A percentile compares a stretch with the other conserved stretches of the same genome.
Conservation (phyloP, 805 yeast genomes). For the Lachancea waltii region DNA sequence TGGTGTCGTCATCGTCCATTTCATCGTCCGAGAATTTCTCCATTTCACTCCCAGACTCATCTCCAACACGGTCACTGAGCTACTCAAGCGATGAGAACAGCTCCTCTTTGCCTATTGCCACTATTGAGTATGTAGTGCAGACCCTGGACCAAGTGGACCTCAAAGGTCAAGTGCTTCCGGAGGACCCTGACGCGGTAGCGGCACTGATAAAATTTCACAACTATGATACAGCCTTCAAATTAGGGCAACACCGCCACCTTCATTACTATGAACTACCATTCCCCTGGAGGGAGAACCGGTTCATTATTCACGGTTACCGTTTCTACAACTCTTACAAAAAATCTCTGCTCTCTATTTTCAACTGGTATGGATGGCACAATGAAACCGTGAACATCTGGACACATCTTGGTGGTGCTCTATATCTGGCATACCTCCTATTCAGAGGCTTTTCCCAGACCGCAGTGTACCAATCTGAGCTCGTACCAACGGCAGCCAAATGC, state of each 20-base stretch:
- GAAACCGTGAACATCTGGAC: constrained; percentile 94
- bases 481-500: constrained; percentile 27
- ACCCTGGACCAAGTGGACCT: constrained; percentile 9
- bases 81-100: background rate
- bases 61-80: background rate
- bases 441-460: constrained; percentile 58
- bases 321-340: constrained; percentile 59
- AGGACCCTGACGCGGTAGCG: constrained; percentile 9
- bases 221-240: constrained; percentile 40
- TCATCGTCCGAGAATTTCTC: constrained; percentile 3
- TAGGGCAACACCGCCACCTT: constrained; percentile 44
- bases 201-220: constrained; percentile 36
- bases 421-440: constrained; percentile 49
- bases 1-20: constrained; percentile 7
- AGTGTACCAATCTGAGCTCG: constrained; percentile 43
- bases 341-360: constrained; percentile 55
- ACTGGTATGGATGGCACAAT: constrained; percentile 53
- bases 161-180: constrained; percentile 7
- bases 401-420: constrained; percentile 64
- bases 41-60: background rate
- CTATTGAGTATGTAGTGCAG: constrained; percentile 8
- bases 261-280: constrained; percentile 85
- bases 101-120: background rate
- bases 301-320: constrained; percentile 76
- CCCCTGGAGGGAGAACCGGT: constrained; percentile 90